Evolutionary conservation across 306 rosid species (phyloP), one percentile per base, ranked within the genome.

Genomic region (Lupinus albus): DNA sequence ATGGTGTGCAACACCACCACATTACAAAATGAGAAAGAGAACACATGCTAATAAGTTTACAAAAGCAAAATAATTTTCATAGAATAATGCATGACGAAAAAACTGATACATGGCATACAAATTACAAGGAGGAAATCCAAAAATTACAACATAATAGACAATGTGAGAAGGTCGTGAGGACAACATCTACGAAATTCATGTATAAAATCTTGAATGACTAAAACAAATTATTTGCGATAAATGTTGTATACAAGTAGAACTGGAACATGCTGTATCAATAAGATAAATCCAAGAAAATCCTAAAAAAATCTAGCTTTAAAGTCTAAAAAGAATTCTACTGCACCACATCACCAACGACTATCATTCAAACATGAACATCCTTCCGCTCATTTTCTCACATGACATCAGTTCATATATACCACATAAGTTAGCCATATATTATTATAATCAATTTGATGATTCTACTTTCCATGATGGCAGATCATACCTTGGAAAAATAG

Each of bases 271-370:
- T 50, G 48, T 59, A 66, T 71, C 42, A 60, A 70, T 66, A 61
- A 57, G 63, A 33, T 46, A 64, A 58, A 64, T 45, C 42, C 20
- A 78, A 77, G 11, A 20, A 61, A 52, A 30, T 21, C 54, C 52
- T 48, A 28, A 50, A 14, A 54, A 14, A 10, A 17, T 36, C 18
- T 16, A 46, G 2, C 45, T 7, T 56, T 30, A 39, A 10, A 39
- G 14, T 67, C 25, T 1, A 32, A 33, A 54, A n/a, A n/a, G 49
- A 17, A 20, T 33, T 6, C 38, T 38, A 21, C 16, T 64, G 66
- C 21, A 39, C 63, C 58, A 10, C 61, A 56, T 61, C 45, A 44
- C 42, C 11, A 6, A 33, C 54, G 8, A 55, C 13, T 6, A 16
- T 71, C 36, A 59, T 11, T 47, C 54, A 71, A 64, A 50, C 16